A percentile compares a stretch with the other conserved stretches of the same genome.
Evolutionary conservation across 2,329 filamentous ascomycete species (phyloP).

Genomic region (Eutypella sp.): DNA sequence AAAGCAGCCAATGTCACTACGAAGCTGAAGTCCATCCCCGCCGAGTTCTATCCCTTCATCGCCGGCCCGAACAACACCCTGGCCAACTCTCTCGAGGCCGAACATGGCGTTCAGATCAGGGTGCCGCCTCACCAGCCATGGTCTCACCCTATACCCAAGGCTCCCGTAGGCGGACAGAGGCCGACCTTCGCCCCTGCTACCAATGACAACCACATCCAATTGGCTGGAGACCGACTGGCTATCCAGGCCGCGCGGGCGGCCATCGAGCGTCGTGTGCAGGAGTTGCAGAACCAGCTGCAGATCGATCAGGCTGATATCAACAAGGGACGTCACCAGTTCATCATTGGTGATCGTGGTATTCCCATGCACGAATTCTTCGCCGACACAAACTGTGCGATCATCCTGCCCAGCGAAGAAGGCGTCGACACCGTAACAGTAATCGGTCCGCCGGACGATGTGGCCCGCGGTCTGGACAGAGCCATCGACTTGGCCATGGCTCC

Average conservation of each 20-base stretch:
- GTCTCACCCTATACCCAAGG: conserved; percentile 62
- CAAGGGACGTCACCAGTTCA: conserved; percentile 87
- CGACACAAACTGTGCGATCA: conserved; percentile 84
- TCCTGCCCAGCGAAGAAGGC: conserved; percentile 72
- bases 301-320: conserved; percentile 78
- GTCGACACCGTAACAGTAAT: conserved; percentile 82
- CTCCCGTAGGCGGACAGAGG: conserved; percentile 56
- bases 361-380: conserved; percentile 81
- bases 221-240: conserved; percentile 79
- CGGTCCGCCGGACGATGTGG: conserved; percentile 69
- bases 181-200: conserved; percentile 67
- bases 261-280: conserved; percentile 72
- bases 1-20: conserved; percentile 76
- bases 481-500: conserved; percentile 86
- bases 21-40: conserved; percentile 76
- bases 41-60: conserved; percentile 94
- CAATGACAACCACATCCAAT: conserved; percentile 72
- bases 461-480: conserved; percentile 72
- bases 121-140: conserved; percentile 79
- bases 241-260: conserved; percentile 75
- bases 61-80: conserved; percentile 70
- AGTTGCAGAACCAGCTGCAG: conserved; percentile 70
- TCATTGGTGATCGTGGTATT: conserved; percentile 78
- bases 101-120: conserved; percentile 72
- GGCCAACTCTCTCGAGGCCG: conserved; percentile 63